These are phyloP conservation scores for Hemerocallis citrina DNA, from an alignment of 106 monocot species.

Conservation along the genomic window DNA sequence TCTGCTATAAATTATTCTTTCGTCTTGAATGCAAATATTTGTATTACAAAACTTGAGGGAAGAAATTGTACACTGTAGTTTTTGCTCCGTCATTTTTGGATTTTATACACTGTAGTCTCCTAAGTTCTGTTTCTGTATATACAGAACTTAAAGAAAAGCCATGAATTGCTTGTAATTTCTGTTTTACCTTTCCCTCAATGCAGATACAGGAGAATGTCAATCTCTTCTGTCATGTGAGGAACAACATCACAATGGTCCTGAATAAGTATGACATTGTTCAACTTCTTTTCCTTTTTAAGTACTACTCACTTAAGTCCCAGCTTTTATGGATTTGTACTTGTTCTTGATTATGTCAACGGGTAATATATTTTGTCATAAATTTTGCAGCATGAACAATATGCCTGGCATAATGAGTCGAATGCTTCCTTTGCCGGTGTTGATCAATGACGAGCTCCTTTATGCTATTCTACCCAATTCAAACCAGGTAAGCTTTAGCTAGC, in stretches of 20 bases:
- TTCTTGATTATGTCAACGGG: background rate
- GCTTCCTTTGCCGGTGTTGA: constrained; percentile 2
- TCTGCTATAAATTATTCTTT: no score
- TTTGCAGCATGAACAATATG: constrained; percentile 16
- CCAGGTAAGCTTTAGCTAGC: constrained; percentile 21
- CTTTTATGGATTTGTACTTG: background rate
- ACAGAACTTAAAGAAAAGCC: no score
- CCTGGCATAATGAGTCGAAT: constrained; percentile 11
- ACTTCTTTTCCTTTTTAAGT: no score
- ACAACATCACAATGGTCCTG: constrained; percentile 4
- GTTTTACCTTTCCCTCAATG: background rate
- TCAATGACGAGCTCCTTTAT: background rate
- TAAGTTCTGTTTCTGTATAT: no score
- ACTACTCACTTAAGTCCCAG: background rate
- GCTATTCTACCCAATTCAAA: background rate
- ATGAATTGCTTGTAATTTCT: background rate
- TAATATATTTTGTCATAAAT: background rate
- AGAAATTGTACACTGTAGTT: no score
- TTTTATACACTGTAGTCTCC: no score
- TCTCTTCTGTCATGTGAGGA: constrained; percentile 2
- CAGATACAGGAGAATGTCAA: constrained; percentile 13
- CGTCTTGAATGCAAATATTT: no score
- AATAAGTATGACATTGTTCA: constrained; percentile 5
- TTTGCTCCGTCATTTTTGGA: no score
- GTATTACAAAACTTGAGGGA: no score